Evolutionary conservation across 1,139 yeast species (phyloP), one percentile per base, ranked within the genome.

Genomic region (Scheffersomyces titani): DNA sequence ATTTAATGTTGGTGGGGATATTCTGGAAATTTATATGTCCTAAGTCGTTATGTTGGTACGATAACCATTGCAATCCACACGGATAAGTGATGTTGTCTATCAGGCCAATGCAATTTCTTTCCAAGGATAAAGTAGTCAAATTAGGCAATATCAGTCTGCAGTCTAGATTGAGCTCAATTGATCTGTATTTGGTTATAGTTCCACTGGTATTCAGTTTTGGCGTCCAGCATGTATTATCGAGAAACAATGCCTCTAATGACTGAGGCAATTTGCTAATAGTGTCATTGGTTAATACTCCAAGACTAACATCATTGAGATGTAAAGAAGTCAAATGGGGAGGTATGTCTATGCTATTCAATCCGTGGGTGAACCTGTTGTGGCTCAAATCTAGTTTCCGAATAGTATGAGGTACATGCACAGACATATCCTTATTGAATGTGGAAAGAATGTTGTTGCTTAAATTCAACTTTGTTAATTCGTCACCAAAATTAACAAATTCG

Each of bases 371-470:
- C 9, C 54, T 53, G 53, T 67, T 67, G 19, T 55, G 54, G 44
- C 67, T 59, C 50, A 67, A 54, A 51, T 67, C 61, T 16, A 67
- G 59, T 13, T 48, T 50, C 16, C 52, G 52, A 11, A 66, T 46
- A 1, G 51, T 46, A 1, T 51, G 21, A 1, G 67, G 61, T 13
- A 61, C 22, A 2, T 36, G 47, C 4, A 61, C 44, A 6, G 52
- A 51, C 6, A 45, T 44, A 1, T 48, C 50, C 19, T 53, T 51
- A 49, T 59, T 57, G 51, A 64, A 66, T 13, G 51, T 21, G 0
- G 47, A 51, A 6, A 68, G 53, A 9, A 60, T 60, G 52, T 68
- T 67, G 6, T 55, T 57, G 30, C 63, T 59, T 44, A 68, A 52
- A 46, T 64, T 62, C 22, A 70, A 56, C 6, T 51, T 51, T 24